These are phyloP conservation scores for Vigna trinervia DNA, from an alignment of 306 rosid species.

Conservation along the genomic window DNA sequence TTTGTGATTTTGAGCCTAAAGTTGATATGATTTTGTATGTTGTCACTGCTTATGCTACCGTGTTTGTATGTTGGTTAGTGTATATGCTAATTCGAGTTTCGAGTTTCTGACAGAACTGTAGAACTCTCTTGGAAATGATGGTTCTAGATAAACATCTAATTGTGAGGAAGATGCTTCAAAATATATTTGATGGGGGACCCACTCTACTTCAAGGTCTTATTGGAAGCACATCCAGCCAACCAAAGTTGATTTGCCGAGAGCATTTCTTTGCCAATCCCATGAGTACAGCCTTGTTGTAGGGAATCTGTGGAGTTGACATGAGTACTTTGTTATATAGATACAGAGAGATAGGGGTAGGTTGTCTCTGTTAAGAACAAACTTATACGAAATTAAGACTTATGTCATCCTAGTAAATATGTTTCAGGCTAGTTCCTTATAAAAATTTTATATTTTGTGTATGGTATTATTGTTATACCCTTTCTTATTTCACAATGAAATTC, in stretches of 20 bases:
- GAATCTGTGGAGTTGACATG: background rate
- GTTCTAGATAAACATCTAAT: slow-evolving; percentile 69
- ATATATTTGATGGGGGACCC: slow-evolving; percentile 52
- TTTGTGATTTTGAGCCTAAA: background rate
- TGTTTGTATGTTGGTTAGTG: slow-evolving; percentile 5
- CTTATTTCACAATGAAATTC: too few relatives aligned
- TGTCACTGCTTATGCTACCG: background rate
- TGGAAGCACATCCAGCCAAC: slow-evolving; percentile 51
- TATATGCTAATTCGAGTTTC: slow-evolving; percentile 41
- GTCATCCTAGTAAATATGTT: slow-evolving; percentile 13
- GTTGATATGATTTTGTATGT: slow-evolving; percentile 11
- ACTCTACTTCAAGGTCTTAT: slow-evolving; percentile 60
- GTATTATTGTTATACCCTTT: too few relatives aligned
- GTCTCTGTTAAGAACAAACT: background rate
- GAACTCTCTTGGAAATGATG: slow-evolving; percentile 83
- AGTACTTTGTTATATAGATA: background rate
- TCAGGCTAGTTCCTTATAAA: background rate
- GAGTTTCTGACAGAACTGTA: slow-evolving; percentile 70
- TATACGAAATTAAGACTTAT: slow-evolving; percentile 15
- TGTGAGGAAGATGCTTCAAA: slow-evolving; percentile 81
- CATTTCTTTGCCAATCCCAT: slow-evolving; percentile 85
- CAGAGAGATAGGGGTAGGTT: background rate
- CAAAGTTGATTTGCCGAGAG: slow-evolving; percentile 57
- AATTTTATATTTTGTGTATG: too few relatives aligned
- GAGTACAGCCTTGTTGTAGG: slow-evolving; percentile 76